These are phyloP conservation scores for Fomitopsis palustris DNA, from an alignment of 1,284 basidiomycete species.

Conservation along the genomic window DNA sequence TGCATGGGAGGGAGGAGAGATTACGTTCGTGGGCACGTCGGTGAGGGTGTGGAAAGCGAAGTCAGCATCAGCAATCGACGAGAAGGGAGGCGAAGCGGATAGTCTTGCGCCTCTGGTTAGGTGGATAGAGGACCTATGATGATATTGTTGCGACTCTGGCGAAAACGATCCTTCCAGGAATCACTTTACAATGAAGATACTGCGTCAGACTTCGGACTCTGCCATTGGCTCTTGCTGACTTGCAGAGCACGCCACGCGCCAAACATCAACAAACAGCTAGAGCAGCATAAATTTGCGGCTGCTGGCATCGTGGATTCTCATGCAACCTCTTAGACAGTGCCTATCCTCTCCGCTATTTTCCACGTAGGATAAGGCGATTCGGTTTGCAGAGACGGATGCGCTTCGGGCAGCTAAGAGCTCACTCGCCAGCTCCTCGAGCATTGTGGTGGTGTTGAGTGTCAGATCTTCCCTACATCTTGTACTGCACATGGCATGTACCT, in stretches of 20 bases:
- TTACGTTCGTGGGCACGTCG: slow-evolving; percentile 61
- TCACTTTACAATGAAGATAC: too few species aligned
- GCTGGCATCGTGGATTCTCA: slow-evolving; percentile 21
- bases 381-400: slow-evolving; percentile 61
- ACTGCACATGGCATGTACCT: neutral
- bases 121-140: slow-evolving; percentile 47
- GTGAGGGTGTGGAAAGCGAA: slow-evolving; percentile 36
- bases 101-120: slow-evolving; percentile 45
- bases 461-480: slow-evolving; percentile 63
- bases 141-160: neutral
- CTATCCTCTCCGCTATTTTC: slow-evolving; percentile 39
- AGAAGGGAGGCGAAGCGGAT: slow-evolving; percentile 30
- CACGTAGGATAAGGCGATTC: slow-evolving; percentile 66
- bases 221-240: neutral
- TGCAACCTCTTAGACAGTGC: slow-evolving; percentile 79
- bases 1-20: slow-evolving; percentile 78
- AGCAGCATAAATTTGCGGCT: slow-evolving; percentile 9
- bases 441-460: slow-evolving; percentile 64
- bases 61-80: slow-evolving; percentile 27
- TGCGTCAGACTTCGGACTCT: neutral
- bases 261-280: slow-evolving; percentile 12
- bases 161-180: too few species aligned
- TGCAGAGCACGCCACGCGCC: neutral
- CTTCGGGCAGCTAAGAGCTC: slow-evolving; percentile 58
- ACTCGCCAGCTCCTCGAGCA: slow-evolving; percentile 33